Conservation (phyloP, 805 yeast species). For the Saturnispora ahearnii region DNA sequence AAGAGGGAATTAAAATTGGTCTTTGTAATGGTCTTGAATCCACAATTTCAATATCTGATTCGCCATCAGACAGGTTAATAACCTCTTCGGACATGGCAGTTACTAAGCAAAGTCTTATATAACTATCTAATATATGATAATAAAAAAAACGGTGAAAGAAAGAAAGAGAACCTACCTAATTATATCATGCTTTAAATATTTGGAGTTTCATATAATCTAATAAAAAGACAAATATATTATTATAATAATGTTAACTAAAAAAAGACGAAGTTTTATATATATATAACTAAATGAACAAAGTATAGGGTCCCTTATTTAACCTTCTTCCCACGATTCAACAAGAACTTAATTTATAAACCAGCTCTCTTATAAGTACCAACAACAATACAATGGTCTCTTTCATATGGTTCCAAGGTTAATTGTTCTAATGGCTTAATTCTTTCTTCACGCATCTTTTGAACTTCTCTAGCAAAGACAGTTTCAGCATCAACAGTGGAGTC, state of each 20-base stretch:
- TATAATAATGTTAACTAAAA: neutral
- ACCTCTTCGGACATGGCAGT: neutral
- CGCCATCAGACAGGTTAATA: neutral
- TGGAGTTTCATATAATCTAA: neutral
- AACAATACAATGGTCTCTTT: constrained; percentile 99
- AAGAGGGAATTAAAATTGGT: constrained; percentile 1
- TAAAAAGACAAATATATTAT: neutral
- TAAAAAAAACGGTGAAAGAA: neutral
- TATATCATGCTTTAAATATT: neutral
- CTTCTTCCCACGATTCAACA: neutral
- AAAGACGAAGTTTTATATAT: neutral
- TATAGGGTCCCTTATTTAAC: neutral
- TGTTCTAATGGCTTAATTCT: constrained; percentile 97
- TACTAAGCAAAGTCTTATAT: neutral
- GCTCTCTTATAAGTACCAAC: constrained; percentile 95
- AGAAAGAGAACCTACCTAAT: neutral
- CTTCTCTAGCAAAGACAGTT: constrained; percentile 98
- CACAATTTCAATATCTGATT: constrained; percentile 15
- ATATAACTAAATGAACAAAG: neutral
- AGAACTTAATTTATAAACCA: constrained; percentile 41
- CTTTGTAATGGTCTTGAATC: neutral
- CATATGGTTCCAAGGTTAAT: constrained; percentile 98
- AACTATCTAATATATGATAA: neutral
- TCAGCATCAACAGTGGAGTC: constrained; percentile 99
- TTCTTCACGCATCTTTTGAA: constrained; percentile 97